A percentile compares a stretch with the other conserved stretches of the same genome.
Evolutionary conservation across 345 rosid species (phyloP).

Genomic region (Draba incana): DNA sequence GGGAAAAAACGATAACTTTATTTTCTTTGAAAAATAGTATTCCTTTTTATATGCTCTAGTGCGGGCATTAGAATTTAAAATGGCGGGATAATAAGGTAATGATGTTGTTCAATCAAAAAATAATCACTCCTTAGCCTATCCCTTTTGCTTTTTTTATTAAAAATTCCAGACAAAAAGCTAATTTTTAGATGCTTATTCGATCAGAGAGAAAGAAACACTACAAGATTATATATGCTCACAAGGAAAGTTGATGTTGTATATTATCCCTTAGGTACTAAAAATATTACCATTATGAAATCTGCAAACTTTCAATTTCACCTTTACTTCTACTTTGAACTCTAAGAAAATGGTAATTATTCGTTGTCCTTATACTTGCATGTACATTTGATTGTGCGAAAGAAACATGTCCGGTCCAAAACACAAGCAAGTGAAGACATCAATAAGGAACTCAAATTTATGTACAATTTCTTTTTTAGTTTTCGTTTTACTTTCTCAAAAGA

Average conservation of each 20-base stretch:
- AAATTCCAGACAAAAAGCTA: slow-evolving; percentile 25
- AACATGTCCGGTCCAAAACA: too few species aligned
- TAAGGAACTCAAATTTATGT: too few species aligned
- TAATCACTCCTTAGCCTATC: slow-evolving; percentile 21
- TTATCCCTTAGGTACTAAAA: background rate
- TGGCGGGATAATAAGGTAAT: slow-evolving; percentile 35
- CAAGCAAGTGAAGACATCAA: too few species aligned
- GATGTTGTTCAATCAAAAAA: slow-evolving; percentile 36
- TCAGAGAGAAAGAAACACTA: slow-evolving; percentile 15
- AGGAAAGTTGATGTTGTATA: background rate
- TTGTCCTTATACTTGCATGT: background rate
- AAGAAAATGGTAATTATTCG: background rate
- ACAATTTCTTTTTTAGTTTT: too few species aligned
- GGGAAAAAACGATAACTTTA: background rate
- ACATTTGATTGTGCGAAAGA: background rate
- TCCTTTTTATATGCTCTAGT: background rate
- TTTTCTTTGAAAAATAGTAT: background rate
- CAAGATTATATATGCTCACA: slow-evolving; percentile 25
- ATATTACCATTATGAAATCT: background rate
- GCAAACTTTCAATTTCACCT: background rate
- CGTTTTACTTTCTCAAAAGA: too few species aligned
- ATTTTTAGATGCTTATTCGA: slow-evolving; percentile 41
- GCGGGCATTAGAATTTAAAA: slow-evolving; percentile 20
- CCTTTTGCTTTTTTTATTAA: slow-evolving; percentile 11
- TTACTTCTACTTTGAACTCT: background rate